These are phyloP conservation scores for Fermentozyma sake DNA, from an alignment of 1,139 yeast genomes.

Conservation along the genomic window DNA sequence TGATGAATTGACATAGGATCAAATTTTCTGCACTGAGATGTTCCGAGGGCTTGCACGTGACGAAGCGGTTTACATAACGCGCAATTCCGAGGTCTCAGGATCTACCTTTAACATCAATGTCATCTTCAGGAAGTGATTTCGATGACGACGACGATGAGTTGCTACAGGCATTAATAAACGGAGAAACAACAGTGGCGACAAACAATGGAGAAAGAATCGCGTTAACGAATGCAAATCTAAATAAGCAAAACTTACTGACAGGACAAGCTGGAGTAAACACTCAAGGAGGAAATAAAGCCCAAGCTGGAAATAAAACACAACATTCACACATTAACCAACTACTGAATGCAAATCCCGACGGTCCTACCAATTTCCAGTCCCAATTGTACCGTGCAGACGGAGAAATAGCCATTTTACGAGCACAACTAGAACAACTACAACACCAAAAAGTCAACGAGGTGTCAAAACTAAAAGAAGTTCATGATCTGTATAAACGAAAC, in stretches of 20 bases:
- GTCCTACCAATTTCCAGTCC: conserved; percentile 9
- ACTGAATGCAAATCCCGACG: not conserved
- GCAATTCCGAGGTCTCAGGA: too few species aligned
- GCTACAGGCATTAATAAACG: conserved; percentile 16
- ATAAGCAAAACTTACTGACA: too few species aligned
- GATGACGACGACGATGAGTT: conserved; percentile 41
- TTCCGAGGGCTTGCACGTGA: too few species aligned
- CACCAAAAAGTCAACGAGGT: conserved; percentile 41
- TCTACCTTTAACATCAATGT: too few species aligned
- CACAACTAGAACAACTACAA: conserved; percentile 52
- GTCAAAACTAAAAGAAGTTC: conserved; percentile 34
- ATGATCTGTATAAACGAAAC: conserved; percentile 23
- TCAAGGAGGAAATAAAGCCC: not conserved
- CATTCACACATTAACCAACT: too few species aligned
- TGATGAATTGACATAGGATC: too few species aligned
- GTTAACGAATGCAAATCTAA: too few species aligned
- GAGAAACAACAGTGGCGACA: conserved; percentile 7
- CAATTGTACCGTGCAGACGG: conserved; percentile 57
- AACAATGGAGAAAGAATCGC: conserved; percentile 1
- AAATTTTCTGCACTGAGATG: too few species aligned
- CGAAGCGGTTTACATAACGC: too few species aligned
- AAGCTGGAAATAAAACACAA: not conserved
- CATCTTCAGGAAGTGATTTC: conserved; percentile 26
- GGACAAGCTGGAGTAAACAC: not conserved
- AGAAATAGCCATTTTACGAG: conserved; percentile 70